phyloP scores from a whole-genome alignment of 148 eudicot genomes.

The Camellia sinensis region DNA sequence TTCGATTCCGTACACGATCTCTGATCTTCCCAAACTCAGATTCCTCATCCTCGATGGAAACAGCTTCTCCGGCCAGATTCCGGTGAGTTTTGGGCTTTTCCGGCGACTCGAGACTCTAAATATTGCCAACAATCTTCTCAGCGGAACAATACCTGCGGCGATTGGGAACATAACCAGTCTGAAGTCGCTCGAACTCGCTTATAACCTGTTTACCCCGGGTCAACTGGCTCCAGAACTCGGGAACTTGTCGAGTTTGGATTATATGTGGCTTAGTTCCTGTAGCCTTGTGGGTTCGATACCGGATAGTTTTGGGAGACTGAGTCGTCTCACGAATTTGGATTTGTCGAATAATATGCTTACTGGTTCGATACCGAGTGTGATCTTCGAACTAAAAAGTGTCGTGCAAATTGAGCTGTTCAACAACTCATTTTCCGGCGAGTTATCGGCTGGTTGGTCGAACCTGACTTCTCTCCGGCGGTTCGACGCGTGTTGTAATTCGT shows the following conservation, averaged over 20 bases:
- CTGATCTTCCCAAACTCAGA: slow-evolving; percentile 19
- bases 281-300: slow-evolving; percentile 37
- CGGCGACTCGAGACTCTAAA: slow-evolving; percentile 26
- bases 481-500: slow-evolving; percentile 35
- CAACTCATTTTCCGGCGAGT: slow-evolving; percentile 38
- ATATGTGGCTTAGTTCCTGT: slow-evolving; percentile 28
- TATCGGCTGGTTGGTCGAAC: slow-evolving; percentile 40
- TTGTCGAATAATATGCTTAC: slow-evolving; percentile 30
- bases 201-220: slow-evolving; percentile 36
- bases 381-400: slow-evolving; percentile 21
- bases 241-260: slow-evolving; percentile 28
- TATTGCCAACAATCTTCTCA: slow-evolving; percentile 33
- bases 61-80: slow-evolving; percentile 37
- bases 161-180: slow-evolving; percentile 35
- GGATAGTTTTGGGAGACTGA: slow-evolving; percentile 19
- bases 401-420: slow-evolving; percentile 45
- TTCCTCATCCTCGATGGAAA: slow-evolving; percentile 30
- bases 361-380: slow-evolving; percentile 30
- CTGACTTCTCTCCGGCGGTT: slow-evolving; percentile 34
- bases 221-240: slow-evolving; percentile 35
- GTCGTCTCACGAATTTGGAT: slow-evolving; percentile 37
- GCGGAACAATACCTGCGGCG: slow-evolving; percentile 27
- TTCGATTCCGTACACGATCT: slow-evolving; percentile 29
- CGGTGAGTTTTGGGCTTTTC: slow-evolving; percentile 35
- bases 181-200: slow-evolving; percentile 28